Evolutionary conservation across 306 rosid species (phyloP).

Genomic region (Hylodesmum podocarpum): DNA sequence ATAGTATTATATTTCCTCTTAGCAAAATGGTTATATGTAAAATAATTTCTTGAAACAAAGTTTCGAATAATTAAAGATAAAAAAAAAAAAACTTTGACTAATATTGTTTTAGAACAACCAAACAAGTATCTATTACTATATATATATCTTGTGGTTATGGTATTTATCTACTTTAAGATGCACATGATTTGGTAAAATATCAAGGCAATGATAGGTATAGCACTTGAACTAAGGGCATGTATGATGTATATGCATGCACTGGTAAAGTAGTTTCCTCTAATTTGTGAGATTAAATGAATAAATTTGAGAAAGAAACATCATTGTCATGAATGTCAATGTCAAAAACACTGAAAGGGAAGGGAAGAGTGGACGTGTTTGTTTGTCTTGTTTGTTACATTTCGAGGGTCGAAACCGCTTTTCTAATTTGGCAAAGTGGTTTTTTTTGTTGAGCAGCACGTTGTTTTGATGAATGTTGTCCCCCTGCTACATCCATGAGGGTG

Average conservation of each 20-base stretch:
- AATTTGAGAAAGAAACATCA: constrained; percentile 20
- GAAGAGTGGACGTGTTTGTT: constrained; percentile 20
- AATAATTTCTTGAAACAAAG: too few species aligned
- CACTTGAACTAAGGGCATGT: not conserved
- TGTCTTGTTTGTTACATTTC: constrained; percentile 21
- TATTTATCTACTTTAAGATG: not conserved
- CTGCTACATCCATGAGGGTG: constrained; percentile 24
- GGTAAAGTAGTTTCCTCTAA: not conserved
- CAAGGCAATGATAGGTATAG: not conserved
- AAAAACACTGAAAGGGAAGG: constrained; percentile 9
- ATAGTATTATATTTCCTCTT: too few species aligned
- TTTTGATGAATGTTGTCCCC: constrained; percentile 26
- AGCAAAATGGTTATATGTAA: too few species aligned
- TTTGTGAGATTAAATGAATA: not conserved
- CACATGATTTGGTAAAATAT: not conserved
- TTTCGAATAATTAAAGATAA: too few species aligned
- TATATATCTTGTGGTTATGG: not conserved
- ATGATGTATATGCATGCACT: constrained; percentile 9
- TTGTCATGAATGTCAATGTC: constrained; percentile 25
- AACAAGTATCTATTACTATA: not conserved
- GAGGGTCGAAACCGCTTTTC: constrained; percentile 37
- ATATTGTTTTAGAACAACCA: not conserved
- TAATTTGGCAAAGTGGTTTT: constrained; percentile 41
- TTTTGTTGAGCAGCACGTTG: constrained; percentile 48
- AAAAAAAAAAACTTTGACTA: not conserved